phyloP scores from a whole-genome alignment of 192 early-diverging fungal genomes.

The Gamsiella multidivaricata region DNA sequence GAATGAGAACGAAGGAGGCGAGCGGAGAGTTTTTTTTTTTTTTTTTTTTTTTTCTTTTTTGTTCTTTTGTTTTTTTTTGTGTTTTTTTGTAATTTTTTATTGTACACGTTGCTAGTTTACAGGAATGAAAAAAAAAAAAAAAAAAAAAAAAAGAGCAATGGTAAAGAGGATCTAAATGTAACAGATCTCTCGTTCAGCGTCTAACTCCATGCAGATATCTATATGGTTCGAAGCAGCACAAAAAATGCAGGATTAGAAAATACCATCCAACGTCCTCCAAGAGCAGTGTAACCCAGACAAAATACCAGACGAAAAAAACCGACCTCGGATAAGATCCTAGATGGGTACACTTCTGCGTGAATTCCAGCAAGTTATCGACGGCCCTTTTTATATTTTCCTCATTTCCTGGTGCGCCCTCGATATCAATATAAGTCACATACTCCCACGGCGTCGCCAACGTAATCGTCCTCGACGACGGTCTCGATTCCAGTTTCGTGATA shows the following conservation, averaged over 20 bases:
- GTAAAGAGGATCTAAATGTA: no score
- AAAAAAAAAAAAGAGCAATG: no score
- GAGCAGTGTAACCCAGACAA: neutral
- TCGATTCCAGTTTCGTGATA: slow-evolving; percentile 44
- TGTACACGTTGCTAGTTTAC: no score
- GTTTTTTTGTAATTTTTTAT: neutral
- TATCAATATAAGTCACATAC: slow-evolving; percentile 45
- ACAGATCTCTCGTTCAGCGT: neutral
- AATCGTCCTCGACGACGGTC: slow-evolving; percentile 35
- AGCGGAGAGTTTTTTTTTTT: no score
- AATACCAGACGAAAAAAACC: neutral
- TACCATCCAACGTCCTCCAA: no score
- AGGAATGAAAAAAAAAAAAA: no score
- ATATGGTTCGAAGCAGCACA: neutral
- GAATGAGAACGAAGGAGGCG: neutral
- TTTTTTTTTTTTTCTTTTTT: no score
- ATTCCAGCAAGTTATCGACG: slow-evolving; percentile 44
- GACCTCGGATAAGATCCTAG: slow-evolving; percentile 50
- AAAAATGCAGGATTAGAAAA: neutral
- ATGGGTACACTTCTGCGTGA: slow-evolving; percentile 45
- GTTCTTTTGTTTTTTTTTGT: no score
- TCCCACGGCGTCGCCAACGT: slow-evolving; percentile 42
- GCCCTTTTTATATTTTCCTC: slow-evolving; percentile 38
- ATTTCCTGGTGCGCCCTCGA: slow-evolving; percentile 43
- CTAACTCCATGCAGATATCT: slow-evolving; percentile 15